Percentiles rank a stretch among this genome's conserved stretches.
phyloP scores from a whole-genome alignment of 1,284 basidiomycete genomes.

The Chiua sp. region DNA sequence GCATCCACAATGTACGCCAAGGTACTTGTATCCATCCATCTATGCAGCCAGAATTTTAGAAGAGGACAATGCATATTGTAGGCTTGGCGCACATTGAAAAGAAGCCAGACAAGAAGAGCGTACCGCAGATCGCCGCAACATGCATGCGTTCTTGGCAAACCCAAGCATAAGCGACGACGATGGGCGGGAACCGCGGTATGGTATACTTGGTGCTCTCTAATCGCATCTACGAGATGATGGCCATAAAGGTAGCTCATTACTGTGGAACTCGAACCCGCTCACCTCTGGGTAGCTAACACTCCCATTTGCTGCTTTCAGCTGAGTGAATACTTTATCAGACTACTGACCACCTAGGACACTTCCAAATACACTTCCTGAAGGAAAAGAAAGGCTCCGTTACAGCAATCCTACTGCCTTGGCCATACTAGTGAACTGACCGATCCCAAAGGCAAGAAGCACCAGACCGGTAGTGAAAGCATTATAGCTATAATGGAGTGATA shows the following conservation, averaged over 20 bases:
- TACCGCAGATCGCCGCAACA: conserved; percentile 68
- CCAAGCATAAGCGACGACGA: conserved; percentile 80
- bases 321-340: conserved; percentile 47
- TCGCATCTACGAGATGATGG: conserved; percentile 62
- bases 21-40: conserved; percentile 74
- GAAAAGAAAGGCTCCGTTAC: not conserved
- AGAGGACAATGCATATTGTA: not conserved
- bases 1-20: too few species aligned
- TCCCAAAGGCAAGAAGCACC: conserved; percentile 76
- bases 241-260: not conserved
- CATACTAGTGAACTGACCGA: conserved; percentile 46
- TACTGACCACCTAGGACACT: conserved; percentile 69
- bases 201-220: conserved; percentile 64
- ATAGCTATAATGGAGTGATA: conserved; percentile 70
- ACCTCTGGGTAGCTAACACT: conserved; percentile 74
- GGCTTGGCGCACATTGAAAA: conserved; percentile 49
- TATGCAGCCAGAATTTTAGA: conserved; percentile 30
- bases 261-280: conserved; percentile 14
- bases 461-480: conserved; percentile 76
- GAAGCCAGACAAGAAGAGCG: conserved; percentile 83
- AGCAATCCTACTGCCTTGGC: not conserved
- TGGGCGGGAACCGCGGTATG: conserved; percentile 58
- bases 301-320: conserved; percentile 64
- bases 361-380: conserved; percentile 66
- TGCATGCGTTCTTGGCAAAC: conserved; percentile 67